Evolutionary conservation across 768 basidiomycete genomes (phyloP), one percentile per base, ranked within the genome.

Genomic region (Pleurotus djamor): DNA sequence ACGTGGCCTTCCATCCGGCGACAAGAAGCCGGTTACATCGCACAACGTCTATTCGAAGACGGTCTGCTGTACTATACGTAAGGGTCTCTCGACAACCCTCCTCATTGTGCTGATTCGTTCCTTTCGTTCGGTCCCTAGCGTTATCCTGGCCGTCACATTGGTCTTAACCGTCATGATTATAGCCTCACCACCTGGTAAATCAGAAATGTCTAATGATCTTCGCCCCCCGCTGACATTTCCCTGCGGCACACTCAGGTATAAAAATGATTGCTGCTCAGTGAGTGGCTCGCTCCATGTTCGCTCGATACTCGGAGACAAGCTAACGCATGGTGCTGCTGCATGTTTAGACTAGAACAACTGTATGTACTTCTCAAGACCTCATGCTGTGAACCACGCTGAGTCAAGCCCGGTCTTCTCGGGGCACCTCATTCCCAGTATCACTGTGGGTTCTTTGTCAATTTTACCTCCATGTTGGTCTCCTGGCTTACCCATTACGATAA

Each of bases 261-360:
- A 79, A 80, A 64, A 80, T 80, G 57, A 75, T 81, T 21, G 71
- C 75, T n/a, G 79, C 80, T 2, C 81, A 82, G 79, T 80, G 64
- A 60, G 77, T 72, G 33, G 21, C 36, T n/a, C 32, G 21, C 13
- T 17, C 34, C n/a, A n/a, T n/a, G 4, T 10, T 41, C 38, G 38
- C 10, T 41, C 38, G n/a, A 41, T 41, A 41, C n/a, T 10, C n/a
- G 38, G 38, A n/a, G 38, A 28, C 21, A 28, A 28, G 21, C 21
- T 28, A 28, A 28, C 21, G 21, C 32, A 36, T 14, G n/a, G 17
- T 45, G 66, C 72, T 68, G 21, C 44, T 14, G 36, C 56, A 13
- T 33, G 38, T 36, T 14, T 63, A 78, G 75, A 62, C 71, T 77
- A 36, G 78, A 75, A 57, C 72, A 75, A 44, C 63, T 76, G 77